Percentiles rank a stretch among this genome's conserved stretches.
These are phyloP conservation scores for Marchantia polymorpha DNA, from an alignment of 225 moss, liverwort and hornwort genomes.

Conservation along the genomic window DNA sequence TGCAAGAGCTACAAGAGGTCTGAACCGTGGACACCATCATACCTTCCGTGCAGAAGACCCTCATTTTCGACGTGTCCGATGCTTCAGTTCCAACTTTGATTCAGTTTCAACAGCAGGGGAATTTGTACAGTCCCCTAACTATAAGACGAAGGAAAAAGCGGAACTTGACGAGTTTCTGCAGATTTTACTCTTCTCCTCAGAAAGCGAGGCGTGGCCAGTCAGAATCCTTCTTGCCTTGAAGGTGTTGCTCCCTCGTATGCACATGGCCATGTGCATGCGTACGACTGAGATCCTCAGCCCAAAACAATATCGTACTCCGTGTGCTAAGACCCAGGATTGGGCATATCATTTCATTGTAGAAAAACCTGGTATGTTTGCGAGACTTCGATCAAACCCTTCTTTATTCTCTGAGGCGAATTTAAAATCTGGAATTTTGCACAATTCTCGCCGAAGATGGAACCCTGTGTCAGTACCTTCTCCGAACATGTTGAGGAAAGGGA, in stretches of 20 bases:
- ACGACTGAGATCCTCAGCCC: background rate
- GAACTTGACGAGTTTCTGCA: too few relatives aligned
- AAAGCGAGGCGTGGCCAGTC: too few relatives aligned
- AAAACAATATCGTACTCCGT: background rate
- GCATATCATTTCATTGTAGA: background rate
- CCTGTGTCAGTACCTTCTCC: background rate
- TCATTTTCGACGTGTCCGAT: too few relatives aligned
- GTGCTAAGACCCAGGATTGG: background rate
- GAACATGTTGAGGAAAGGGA: background rate
- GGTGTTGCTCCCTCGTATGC: background rate
- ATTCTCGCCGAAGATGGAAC: background rate
- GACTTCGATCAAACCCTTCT: background rate
- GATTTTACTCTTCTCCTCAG: too few relatives aligned
- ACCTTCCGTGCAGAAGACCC: too few relatives aligned
- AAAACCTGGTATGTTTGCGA: background rate
- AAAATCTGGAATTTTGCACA: background rate
- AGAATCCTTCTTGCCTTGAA: too few relatives aligned
- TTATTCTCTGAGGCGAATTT: background rate
- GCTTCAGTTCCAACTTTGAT: too few relatives aligned
- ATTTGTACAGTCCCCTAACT: too few relatives aligned
- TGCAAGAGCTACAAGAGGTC: too few relatives aligned
- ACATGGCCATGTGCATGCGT: background rate
- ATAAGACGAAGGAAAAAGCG: too few relatives aligned
- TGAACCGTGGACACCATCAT: too few relatives aligned
- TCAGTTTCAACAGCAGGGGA: too few relatives aligned